phyloP scores from a whole-genome alignment of 768 basidiomycete genomes.

The Collybia sordida region DNA sequence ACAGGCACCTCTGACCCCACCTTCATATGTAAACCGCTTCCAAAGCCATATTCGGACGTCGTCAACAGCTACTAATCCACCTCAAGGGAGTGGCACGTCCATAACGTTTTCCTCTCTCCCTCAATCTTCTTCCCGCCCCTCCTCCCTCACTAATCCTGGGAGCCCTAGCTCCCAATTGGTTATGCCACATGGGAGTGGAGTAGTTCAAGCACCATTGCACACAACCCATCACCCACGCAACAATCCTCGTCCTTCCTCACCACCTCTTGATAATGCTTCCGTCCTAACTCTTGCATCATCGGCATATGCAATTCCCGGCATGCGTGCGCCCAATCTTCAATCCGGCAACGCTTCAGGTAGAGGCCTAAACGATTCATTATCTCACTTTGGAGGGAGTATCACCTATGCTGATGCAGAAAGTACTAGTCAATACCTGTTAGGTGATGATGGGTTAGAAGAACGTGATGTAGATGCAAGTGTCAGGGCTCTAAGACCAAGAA shows the following conservation, averaged over 20 bases:
- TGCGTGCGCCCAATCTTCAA: slow-evolving; percentile 44
- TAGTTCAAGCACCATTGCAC: slow-evolving; percentile 82
- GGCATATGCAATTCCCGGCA: slow-evolving; percentile 75
- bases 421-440: slow-evolving; percentile 64
- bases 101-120: slow-evolving; percentile 76
- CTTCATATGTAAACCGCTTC: slow-evolving; percentile 51
- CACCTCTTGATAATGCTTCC: slow-evolving; percentile 90
- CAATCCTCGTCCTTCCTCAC: slow-evolving; percentile 91
- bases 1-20: slow-evolving; percentile 69
- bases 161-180: slow-evolving; percentile 21
- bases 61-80: slow-evolving; percentile 51
- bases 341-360: slow-evolving; percentile 52
- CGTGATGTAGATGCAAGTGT: slow-evolving; percentile 87
- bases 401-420: slow-evolving; percentile 62
- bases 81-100: slow-evolving; percentile 50
- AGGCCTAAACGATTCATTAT: slow-evolving; percentile 60
- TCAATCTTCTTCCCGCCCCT: slow-evolving; percentile 45
- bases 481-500: slow-evolving; percentile 83
- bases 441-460: slow-evolving; percentile 61
- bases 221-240: slow-evolving; percentile 93
- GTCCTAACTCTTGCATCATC: slow-evolving; percentile 92
- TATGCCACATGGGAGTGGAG: slow-evolving; percentile 22
- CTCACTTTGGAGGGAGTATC: slow-evolving; percentile 68
- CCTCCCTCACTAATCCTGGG: slow-evolving; percentile 35
- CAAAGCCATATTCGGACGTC: slow-evolving; percentile 60